Base-by-base conservation (phyloP, 495 filamentous ascomycete genomes). In the Aspergillus saccharolyticus region DNA sequence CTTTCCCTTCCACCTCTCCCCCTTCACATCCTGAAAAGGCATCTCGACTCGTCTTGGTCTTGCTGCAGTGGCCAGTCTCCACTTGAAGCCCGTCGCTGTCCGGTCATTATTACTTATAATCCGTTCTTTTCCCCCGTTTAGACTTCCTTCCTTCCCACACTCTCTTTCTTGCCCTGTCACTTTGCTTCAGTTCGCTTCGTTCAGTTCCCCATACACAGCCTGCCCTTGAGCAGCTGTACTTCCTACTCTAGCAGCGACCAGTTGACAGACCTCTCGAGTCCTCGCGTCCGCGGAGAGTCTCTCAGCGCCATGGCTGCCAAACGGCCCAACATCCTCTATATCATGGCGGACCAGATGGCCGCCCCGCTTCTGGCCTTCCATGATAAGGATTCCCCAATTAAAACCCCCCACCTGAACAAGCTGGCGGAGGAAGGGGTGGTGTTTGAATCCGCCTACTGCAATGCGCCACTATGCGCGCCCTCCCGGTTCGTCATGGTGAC, bases 261-360 rank as follows among this genome's bases (percentile, higher is more conserved):
- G 4, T 4, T 30, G 2, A 15, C 33, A 39, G 14, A 12, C 33
- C 12, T 9, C 14, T 15, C 33, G 2, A 39, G 33, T 39, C 33
- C 21, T 3, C 20, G 7, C 16, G 21, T 9, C 10, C 20, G 5
- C 12, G 17, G 47, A 22, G 20, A 17, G 15, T 50, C 46, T 3
- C 18, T 18, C 22, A 24, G 47, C 62, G 70, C 55, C 70, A 77
- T 78, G 75, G 68, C 70, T 50, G 61, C 65, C 28, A 73, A 74
- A 53, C 83, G 78, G 67, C 88, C 86, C 42, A 91, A 91, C 71
- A 87, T 91, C 60, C 80, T 91, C 50, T 89, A 89, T 73, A 89
- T 96, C 71, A 93, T 96, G 88, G 90, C 90, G 45, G 91, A 96
- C 73, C 91, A 96, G 75, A 84, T 96, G 71, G 86, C 91, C 19